Evolutionary conservation across 768 basidiomycete genomes (phyloP).

Genomic region (Boletus insuetus): DNA sequence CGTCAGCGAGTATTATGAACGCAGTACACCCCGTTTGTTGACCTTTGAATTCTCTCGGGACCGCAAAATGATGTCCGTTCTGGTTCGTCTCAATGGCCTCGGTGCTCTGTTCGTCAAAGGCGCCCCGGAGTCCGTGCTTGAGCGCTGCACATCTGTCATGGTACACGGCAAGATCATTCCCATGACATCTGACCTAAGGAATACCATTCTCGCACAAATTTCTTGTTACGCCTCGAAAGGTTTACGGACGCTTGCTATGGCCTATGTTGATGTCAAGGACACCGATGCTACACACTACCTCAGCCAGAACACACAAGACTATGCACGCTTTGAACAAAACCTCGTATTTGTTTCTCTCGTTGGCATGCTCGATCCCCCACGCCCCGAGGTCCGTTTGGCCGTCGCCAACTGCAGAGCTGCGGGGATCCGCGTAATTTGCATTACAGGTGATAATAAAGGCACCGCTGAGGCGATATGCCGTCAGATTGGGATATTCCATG

Average conservation of each 20-base stretch:
- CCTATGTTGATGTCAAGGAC: constrained; percentile 77
- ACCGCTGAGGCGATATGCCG: constrained; percentile 97
- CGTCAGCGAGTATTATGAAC: constrained; percentile 81
- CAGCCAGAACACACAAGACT: constrained; percentile 75
- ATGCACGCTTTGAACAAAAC: constrained; percentile 85
- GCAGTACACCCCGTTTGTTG: constrained; percentile 70
- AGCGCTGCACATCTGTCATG: constrained; percentile 76
- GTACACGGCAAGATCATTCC: constrained; percentile 63
- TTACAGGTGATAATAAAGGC: constrained; percentile 97
- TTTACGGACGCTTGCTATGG: constrained; percentile 88
- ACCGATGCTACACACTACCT: constrained; percentile 79
- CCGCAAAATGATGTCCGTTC: constrained; percentile 99
- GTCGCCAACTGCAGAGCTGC: constrained; percentile 89
- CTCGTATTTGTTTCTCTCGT: constrained; percentile 94
- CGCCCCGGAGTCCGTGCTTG: constrained; percentile 92
- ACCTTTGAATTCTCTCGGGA: constrained; percentile 99
- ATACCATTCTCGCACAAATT: constrained; percentile 60
- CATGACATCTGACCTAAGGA: constrained; percentile 60
- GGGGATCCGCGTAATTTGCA: constrained; percentile 94
- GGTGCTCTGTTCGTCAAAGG: constrained; percentile 94
- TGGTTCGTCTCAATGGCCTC: constrained; percentile 63
- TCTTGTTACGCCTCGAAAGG: constrained; percentile 75
- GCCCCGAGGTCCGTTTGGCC: constrained; percentile 86
- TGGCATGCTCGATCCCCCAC: constrained; percentile 97
- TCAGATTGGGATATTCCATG: constrained; percentile 90